Percentiles rank a stretch among this genome's conserved stretches.
These are phyloP conservation scores for Trichoderma endophyticum DNA, from an alignment of 2,329 filamentous ascomycete genomes.

Conservation along the genomic window DNA sequence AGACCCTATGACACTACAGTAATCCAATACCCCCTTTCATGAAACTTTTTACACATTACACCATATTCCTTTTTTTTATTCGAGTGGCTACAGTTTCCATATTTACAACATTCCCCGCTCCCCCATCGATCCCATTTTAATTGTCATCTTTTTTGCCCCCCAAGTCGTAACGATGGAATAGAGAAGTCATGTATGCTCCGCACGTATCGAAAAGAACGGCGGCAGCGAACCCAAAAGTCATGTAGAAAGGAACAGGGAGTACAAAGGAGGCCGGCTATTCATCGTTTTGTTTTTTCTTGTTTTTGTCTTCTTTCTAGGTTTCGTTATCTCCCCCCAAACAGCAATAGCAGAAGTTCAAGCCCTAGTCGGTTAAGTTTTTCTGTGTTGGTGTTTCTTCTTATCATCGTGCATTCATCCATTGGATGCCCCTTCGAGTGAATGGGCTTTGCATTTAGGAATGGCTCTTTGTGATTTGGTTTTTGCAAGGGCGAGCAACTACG, in stretches of 20 bases:
- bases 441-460: constrained; percentile 24
- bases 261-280: constrained; percentile 34
- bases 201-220: constrained; percentile 30
- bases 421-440: constrained; percentile 36
- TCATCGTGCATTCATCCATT: constrained; percentile 28
- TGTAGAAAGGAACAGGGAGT: constrained; percentile 42
- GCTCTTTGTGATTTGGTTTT: constrained; percentile 12
- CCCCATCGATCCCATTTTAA: constrained; percentile 23
- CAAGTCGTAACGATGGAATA: constrained; percentile 38
- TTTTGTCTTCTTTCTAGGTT: constrained; percentile 21
- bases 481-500: constrained; percentile 10
- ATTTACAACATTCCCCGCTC: constrained; percentile 16
- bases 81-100: constrained; percentile 4
- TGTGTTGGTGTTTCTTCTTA: constrained; percentile 7
- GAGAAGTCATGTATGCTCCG: constrained; percentile 42
- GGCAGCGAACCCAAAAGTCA: constrained; percentile 39
- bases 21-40: constrained; percentile 38
- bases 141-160: constrained; percentile 26
- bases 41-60: constrained; percentile 32
- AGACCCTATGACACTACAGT: constrained; percentile 38
- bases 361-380: constrained; percentile 13
- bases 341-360: constrained; percentile 17
- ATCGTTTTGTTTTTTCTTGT: constrained; percentile 19
- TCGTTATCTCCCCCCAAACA: constrained; percentile 10
- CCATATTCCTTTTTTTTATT: constrained; percentile 22